Base-by-base conservation (phyloP, 2,329 filamentous ascomycete genomes). In the Colletotrichum ledebouriae region DNA sequence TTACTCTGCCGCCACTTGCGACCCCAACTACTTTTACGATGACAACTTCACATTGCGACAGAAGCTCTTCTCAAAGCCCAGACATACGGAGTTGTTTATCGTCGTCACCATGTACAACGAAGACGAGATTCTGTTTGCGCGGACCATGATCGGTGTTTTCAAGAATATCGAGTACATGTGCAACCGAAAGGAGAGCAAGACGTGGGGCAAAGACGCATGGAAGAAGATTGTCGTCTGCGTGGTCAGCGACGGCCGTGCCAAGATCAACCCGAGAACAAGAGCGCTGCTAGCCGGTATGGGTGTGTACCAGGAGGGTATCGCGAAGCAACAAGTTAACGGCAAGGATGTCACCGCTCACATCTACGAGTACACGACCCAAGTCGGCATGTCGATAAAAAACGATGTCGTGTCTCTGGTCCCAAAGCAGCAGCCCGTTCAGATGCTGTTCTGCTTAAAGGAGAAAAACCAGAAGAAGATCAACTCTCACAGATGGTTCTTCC, bases 391-490 rank as follows among this genome's bases (percentile, higher is more conserved):
- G 75, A 89, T 98, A 78, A 97, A 97, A 83, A 97, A 95, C 73
- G 92, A 92, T 69, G 88, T 97, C 47, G 95, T 98, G 9, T 87
- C 90, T 55, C 85, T 98, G 57, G 93, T 96, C 71, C 91, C 91
- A 53, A 93, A 94, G 76, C 92, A 92, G 69, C 94, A 96, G 70
- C 95, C 96, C 0, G 93, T 99, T 2, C 96, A 99, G 82, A 92
- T 99, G 84, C 88, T 99, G 4, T 99, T 99, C 84, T 99, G 96
- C 79, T 81, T 99, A 70, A 99, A 99, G 84, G 96, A 99, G 78
- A 98, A 98, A 88, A 99, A 99, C 78, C 94, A 98, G 83, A 99
- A 99, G 85, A 99, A 99, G 86, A 99, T 99, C 87, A 99, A 99
- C 78, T 98, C 96, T 0, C 96, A 99, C 79, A 87, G 96, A 78